phyloP scores from a whole-genome alignment of 2,329 filamentous ascomycete species.

The Arthrobotrys musiformis region DNA sequence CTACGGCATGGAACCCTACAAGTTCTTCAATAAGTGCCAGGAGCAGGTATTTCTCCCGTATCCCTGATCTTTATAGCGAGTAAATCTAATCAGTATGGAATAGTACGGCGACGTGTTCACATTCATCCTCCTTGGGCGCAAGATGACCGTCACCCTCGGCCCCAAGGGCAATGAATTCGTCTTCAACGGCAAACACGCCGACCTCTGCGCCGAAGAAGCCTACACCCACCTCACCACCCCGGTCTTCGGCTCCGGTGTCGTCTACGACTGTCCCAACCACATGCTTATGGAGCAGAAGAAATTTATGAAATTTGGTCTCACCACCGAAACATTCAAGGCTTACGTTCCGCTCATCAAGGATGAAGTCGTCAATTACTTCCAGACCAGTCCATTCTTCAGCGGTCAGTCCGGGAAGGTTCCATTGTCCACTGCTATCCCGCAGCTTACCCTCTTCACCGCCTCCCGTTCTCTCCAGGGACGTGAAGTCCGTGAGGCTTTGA shows the following conservation, averaged over 20 bases:
- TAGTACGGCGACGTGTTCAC: constrained; percentile 91
- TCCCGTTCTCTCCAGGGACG: constrained; percentile 78
- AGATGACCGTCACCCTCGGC: constrained; percentile 87
- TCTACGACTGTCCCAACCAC: constrained; percentile 84
- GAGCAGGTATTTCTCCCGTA: constrained; percentile 73
- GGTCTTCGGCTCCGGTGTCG: constrained; percentile 80
- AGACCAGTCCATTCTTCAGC: constrained; percentile 68
- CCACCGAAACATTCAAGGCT: constrained; percentile 75
- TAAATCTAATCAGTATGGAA: too few species aligned
- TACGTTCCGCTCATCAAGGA: constrained; percentile 78
- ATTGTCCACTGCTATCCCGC: constrained; percentile 74
- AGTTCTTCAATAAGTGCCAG: constrained; percentile 79
- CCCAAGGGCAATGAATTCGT: constrained; percentile 88
- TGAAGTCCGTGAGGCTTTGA: constrained; percentile 78
- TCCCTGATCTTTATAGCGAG: background rate
- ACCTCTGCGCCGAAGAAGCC: constrained; percentile 90
- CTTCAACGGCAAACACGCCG: constrained; percentile 87
- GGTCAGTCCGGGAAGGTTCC: constrained; percentile 72
- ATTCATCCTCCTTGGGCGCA: constrained; percentile 86
- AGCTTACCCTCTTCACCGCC: constrained; percentile 85
- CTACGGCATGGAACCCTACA: constrained; percentile 94
- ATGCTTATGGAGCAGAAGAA: constrained; percentile 93
- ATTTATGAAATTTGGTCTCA: constrained; percentile 86
- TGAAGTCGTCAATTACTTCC: constrained; percentile 75
- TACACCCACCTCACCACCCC: constrained; percentile 80